A percentile compares a stretch with the other conserved stretches of the same genome.
Conservation (phyloP, 805 yeast species). For the Myxozyma nipponensis region DNA sequence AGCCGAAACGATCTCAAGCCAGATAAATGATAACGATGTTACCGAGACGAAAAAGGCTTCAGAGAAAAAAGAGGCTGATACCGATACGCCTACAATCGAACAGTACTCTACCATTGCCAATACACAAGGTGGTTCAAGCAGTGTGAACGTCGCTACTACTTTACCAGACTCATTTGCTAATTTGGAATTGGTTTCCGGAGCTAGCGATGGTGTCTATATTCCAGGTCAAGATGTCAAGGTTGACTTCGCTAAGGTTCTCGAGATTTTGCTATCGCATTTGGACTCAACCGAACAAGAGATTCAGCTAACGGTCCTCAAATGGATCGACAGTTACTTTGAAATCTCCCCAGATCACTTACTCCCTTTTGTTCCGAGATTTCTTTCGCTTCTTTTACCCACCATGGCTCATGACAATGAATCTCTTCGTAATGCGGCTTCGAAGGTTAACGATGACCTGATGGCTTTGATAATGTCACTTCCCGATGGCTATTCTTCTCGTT, state of each 20-base stretch:
- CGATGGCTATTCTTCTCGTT: conserved; percentile 8
- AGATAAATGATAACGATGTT: neutral
- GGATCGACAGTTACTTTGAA: conserved; percentile 72
- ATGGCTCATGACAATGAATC: conserved; percentile 51
- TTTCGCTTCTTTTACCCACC: conserved; percentile 62
- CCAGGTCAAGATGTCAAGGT: conserved; percentile 80
- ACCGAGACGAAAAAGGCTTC: neutral
- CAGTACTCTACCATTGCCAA: conserved; percentile 6
- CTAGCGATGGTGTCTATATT: conserved; percentile 51
- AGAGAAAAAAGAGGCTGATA: conserved; percentile 30
- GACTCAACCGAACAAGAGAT: conserved; percentile 72
- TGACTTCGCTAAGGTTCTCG: conserved; percentile 75
- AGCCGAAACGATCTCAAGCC: neutral
- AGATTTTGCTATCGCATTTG: conserved; percentile 74
- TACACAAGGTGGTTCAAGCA: neutral
- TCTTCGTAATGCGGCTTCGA: conserved; percentile 51
- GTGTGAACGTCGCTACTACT: neutral
- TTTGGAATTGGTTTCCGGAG: neutral
- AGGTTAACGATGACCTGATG: conserved; percentile 56
- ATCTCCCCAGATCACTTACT: conserved; percentile 74
- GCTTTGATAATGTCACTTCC: conserved; percentile 48
- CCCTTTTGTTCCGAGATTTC: conserved; percentile 67
- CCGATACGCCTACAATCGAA: conserved; percentile 13
- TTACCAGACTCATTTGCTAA: conserved; percentile 3
- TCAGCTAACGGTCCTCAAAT: conserved; percentile 70